These are phyloP conservation scores for Actinomortierella wolfii DNA, from an alignment of 371 early-diverging fungal genomes.

Conservation along the genomic window DNA sequence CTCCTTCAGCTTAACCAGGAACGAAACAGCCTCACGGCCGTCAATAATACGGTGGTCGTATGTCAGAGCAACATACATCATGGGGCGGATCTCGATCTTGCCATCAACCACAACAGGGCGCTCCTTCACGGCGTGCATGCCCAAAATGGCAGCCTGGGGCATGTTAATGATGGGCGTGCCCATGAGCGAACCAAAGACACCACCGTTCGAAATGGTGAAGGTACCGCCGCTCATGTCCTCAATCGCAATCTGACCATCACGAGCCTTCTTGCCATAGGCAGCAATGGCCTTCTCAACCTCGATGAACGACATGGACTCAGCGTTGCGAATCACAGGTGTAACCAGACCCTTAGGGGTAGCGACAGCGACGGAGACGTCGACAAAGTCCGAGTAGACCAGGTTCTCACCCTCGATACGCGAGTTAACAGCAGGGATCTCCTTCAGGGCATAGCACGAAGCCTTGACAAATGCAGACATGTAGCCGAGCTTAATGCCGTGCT, in stretches of 20 bases:
- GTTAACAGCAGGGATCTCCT: slow-evolving; percentile 92
- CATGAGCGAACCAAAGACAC: slow-evolving; percentile 95
- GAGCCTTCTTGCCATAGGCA: slow-evolving; percentile 89
- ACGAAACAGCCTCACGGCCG: slow-evolving; percentile 98
- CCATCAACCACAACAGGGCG: slow-evolving; percentile 93
- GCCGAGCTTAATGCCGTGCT: slow-evolving; percentile 95
- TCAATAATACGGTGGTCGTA: slow-evolving; percentile 98
- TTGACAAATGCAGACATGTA: slow-evolving; percentile 98
- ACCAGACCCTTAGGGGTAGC: slow-evolving; percentile 98
- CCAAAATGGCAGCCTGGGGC: slow-evolving; percentile 96
- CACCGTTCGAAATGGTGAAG: slow-evolving; percentile 98
- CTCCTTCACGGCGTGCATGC: slow-evolving; percentile 98
- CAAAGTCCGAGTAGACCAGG: slow-evolving; percentile 91
- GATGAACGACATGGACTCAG: slow-evolving; percentile 82
- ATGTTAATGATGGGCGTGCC: slow-evolving; percentile 98
- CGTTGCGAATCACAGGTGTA: slow-evolving; percentile 95
- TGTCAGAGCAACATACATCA: slow-evolving; percentile 98
- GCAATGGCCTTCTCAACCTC: slow-evolving; percentile 93
- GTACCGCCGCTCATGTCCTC: slow-evolving; percentile 98
- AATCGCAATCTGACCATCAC: slow-evolving; percentile 92
- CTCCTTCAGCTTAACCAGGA: slow-evolving; percentile 96
- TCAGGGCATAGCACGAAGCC: slow-evolving; percentile 83
- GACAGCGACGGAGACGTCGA: slow-evolving; percentile 96
- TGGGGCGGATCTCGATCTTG: slow-evolving; percentile 94
- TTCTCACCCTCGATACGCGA: slow-evolving; percentile 88